These are phyloP conservation scores for Plicaturopsis crispa DNA, from an alignment of 768 basidiomycete genomes.

Conservation along the genomic window DNA sequence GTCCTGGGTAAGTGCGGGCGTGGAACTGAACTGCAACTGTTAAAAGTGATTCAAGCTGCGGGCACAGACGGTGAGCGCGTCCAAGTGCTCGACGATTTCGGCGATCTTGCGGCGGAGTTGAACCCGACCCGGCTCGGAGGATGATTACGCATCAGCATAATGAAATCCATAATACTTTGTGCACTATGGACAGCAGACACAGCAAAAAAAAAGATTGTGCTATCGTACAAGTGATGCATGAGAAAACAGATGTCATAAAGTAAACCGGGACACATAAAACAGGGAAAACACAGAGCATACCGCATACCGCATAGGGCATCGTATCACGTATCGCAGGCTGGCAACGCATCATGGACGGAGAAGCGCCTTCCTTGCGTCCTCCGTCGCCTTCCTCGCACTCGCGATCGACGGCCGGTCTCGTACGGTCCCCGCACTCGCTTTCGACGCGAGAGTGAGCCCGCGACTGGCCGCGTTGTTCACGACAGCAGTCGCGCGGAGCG, in stretches of 20 bases:
- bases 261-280: neutral
- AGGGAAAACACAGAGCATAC: too few relatives aligned
- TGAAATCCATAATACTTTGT: too few relatives aligned
- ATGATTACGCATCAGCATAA: too few relatives aligned
- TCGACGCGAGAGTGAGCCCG: neutral
- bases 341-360: slow-evolving; percentile 23
- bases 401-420: slow-evolving; percentile 33
- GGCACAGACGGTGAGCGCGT: too few relatives aligned
- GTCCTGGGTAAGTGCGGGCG: neutral
- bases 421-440: slow-evolving; percentile 8
- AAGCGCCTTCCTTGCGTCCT: slow-evolving; percentile 44
- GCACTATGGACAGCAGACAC: too few relatives aligned
- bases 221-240: neutral
- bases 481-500: slow-evolving; percentile 55
- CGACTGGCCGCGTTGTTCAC: slow-evolving; percentile 16
- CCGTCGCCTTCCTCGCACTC: slow-evolving; percentile 39
- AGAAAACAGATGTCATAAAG: neutral
- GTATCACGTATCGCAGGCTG: too few relatives aligned
- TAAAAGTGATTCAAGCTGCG: too few relatives aligned
- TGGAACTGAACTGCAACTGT: neutral
- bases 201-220: too few relatives aligned
- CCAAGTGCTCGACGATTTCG: too few relatives aligned
- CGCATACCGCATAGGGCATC: too few relatives aligned
- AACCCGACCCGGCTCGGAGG: too few relatives aligned
- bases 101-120: too few relatives aligned